Percentiles rank a stretch among this genome's conserved stretches.
These are phyloP conservation scores for Boletus edulis DNA, from an alignment of 768 basidiomycete genomes.

Conservation along the genomic window DNA sequence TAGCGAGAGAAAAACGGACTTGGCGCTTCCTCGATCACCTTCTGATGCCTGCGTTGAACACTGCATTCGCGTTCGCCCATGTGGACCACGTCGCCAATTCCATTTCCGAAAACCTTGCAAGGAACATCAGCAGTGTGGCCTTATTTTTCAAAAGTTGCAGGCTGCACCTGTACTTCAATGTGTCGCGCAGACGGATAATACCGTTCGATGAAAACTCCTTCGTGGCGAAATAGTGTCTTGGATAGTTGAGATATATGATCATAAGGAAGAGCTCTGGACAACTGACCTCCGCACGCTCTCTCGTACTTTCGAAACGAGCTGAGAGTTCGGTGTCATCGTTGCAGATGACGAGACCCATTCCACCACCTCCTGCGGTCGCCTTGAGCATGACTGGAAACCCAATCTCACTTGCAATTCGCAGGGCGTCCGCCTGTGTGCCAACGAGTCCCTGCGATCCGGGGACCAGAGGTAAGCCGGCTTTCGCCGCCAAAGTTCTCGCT, in stretches of 20 bases:
- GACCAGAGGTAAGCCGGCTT: slow-evolving; percentile 51
- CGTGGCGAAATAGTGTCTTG: slow-evolving; percentile 48
- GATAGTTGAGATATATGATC: not conserved
- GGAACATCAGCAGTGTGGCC: slow-evolving; percentile 3
- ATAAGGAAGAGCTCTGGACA: too few species aligned
- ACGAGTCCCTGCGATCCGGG: slow-evolving; percentile 56
- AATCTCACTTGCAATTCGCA: slow-evolving; percentile 37
- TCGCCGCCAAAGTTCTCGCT: slow-evolving; percentile 43
- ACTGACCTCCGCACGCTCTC: slow-evolving; percentile 38
- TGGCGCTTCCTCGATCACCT: slow-evolving; percentile 68
- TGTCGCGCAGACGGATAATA: slow-evolving; percentile 58
- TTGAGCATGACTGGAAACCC: slow-evolving; percentile 67
- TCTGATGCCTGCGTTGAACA: slow-evolving; percentile 67
- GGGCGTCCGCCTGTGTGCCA: slow-evolving; percentile 38
- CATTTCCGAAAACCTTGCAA: slow-evolving; percentile 65
- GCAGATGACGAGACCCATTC: slow-evolving; percentile 64
- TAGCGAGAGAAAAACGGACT: slow-evolving; percentile 52
- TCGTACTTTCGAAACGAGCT: slow-evolving; percentile 35
- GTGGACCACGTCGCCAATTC: slow-evolving; percentile 53
- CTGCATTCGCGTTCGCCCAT: slow-evolving; percentile 73
- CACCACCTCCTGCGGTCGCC: slow-evolving; percentile 68
- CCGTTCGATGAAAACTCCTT: slow-evolving; percentile 57
- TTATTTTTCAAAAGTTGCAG: not conserved
- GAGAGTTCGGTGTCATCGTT: slow-evolving; percentile 37
- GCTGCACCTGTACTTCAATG: slow-evolving; percentile 58